A percentile compares a stretch with the other conserved stretches of the same genome.
These are phyloP conservation scores for Globisporangium splendens DNA, from an alignment of 352 stramenopile species.

Conservation along the genomic window DNA sequence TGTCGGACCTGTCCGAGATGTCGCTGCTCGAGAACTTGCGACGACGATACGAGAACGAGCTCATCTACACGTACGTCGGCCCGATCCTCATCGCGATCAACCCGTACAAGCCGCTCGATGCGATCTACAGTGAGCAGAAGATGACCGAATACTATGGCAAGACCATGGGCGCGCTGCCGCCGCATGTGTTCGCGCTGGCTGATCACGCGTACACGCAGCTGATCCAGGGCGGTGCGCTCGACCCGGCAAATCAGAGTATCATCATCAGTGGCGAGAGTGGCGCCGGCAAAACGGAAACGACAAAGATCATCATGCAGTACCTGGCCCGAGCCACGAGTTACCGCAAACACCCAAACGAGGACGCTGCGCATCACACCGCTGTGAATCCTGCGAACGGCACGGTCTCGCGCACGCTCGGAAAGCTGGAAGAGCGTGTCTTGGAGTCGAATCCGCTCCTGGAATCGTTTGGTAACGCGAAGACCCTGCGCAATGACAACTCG, in stretches of 20 bases:
- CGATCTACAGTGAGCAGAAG: slow-evolving; percentile 60
- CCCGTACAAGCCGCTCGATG: slow-evolving; percentile 82
- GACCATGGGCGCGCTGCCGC: slow-evolving; percentile 71
- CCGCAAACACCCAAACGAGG: slow-evolving; percentile 32
- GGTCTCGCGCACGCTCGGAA: slow-evolving; percentile 89
- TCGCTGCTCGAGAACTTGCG: slow-evolving; percentile 88
- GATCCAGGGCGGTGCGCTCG: slow-evolving; percentile 75
- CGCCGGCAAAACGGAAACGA: slow-evolving; percentile 89
- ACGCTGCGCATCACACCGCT: slow-evolving; percentile 45
- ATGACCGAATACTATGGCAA: slow-evolving; percentile 91
- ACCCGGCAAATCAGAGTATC: slow-evolving; percentile 88
- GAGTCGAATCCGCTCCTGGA: slow-evolving; percentile 88
- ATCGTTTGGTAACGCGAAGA: slow-evolving; percentile 92
- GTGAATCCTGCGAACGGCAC: slow-evolving; percentile 57
- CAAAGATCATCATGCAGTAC: slow-evolving; percentile 92
- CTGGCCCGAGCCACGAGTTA: slow-evolving; percentile 77
- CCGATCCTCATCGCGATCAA: slow-evolving; percentile 91
- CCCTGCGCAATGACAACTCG: slow-evolving; percentile 96
- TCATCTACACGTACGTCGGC: slow-evolving; percentile 94
- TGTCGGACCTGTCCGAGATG: slow-evolving; percentile 87
- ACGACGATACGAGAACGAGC: slow-evolving; percentile 88
- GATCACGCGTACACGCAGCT: slow-evolving; percentile 89
- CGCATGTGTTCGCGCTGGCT: slow-evolving; percentile 89
- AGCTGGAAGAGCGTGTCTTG: slow-evolving; percentile 83
- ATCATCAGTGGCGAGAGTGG: slow-evolving; percentile 92